A percentile compares a stretch with the other conserved stretches of the same genome.
Evolutionary conservation across 768 basidiomycete genomes (phyloP).

Genomic region (Kwoniella sp.): DNA sequence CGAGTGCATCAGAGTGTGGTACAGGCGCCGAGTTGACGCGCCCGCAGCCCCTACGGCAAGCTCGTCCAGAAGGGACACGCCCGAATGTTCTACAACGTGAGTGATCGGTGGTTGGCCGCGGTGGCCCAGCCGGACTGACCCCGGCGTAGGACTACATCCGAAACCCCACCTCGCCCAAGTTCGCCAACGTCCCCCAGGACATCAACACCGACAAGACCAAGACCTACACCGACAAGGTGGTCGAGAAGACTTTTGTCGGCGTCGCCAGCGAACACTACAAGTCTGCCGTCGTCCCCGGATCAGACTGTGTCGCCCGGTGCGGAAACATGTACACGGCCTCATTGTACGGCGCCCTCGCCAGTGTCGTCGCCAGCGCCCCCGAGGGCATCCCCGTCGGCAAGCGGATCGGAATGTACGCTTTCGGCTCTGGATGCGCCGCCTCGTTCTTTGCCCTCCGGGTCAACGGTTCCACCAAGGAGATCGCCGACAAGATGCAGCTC

Average conservation of each 20-base stretch:
- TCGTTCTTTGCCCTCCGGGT: slow-evolving; percentile 85
- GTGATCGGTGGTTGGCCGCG: not conserved
- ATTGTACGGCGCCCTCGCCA: slow-evolving; percentile 88
- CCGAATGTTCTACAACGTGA: slow-evolving; percentile 58
- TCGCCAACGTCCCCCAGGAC: slow-evolving; percentile 64
- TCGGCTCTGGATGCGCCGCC: slow-evolving; percentile 90
- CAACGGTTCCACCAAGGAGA: slow-evolving; percentile 79
- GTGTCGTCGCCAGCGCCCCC: slow-evolving; percentile 69
- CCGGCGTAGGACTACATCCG: slow-evolving; percentile 86
- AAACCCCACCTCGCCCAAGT: slow-evolving; percentile 62
- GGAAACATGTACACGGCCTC: slow-evolving; percentile 99
- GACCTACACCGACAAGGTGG: slow-evolving; percentile 84
- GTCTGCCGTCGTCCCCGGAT: slow-evolving; percentile 69
- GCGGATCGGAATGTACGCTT: slow-evolving; percentile 91
- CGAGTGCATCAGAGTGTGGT: not conserved
- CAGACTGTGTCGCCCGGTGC: slow-evolving; percentile 81
- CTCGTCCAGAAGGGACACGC: slow-evolving; percentile 96
- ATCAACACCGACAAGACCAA: slow-evolving; percentile 62
- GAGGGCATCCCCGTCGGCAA: slow-evolving; percentile 66
- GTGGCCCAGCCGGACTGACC: not conserved
- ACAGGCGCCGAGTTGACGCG: not conserved
- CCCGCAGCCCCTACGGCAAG: slow-evolving; percentile 89
- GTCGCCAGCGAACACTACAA: slow-evolving; percentile 71
- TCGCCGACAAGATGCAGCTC: slow-evolving; percentile 76
- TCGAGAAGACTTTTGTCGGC: slow-evolving; percentile 91